Conservation (phyloP, 2,329 filamentous ascomycete species). For the Aureobasidium namibiae region DNA sequence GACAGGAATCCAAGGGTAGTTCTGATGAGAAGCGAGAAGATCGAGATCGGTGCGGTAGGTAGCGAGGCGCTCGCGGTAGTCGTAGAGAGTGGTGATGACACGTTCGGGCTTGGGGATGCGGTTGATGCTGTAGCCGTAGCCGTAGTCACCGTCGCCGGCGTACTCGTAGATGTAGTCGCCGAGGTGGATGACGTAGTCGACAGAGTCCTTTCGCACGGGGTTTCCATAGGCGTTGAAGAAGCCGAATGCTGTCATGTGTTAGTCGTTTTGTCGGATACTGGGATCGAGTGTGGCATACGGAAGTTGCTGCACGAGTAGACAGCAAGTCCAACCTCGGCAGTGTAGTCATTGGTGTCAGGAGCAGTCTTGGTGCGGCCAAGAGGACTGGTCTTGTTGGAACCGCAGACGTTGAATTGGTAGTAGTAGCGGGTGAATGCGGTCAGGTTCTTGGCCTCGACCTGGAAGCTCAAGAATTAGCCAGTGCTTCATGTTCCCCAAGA, state of each 20-base stretch:
- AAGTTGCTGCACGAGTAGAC: slow-evolving; percentile 67
- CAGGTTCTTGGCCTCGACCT: slow-evolving; percentile 58
- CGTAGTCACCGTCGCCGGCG: slow-evolving; percentile 29
- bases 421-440: slow-evolving; percentile 58
- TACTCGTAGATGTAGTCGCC: slow-evolving; percentile 60
- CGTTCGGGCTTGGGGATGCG: slow-evolving; percentile 47
- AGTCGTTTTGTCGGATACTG: not conserved
- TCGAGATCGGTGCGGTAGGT: slow-evolving; percentile 56
- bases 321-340: slow-evolving; percentile 52
- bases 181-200: slow-evolving; percentile 39
- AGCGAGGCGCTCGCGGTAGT: slow-evolving; percentile 52
- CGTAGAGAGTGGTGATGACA: slow-evolving; percentile 45
- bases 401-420: slow-evolving; percentile 63
- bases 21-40: slow-evolving; percentile 47
- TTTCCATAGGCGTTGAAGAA: slow-evolving; percentile 38
- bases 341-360: slow-evolving; percentile 48
- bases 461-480: slow-evolving; percentile 15
- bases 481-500: not conserved
- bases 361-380: slow-evolving; percentile 64
- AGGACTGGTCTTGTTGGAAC: slow-evolving; percentile 52
- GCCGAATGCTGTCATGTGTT: slow-evolving; percentile 29
- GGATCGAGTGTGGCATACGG: slow-evolving; percentile 32
- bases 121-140: slow-evolving; percentile 40
- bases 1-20: slow-evolving; percentile 54
- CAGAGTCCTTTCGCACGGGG: slow-evolving; percentile 34